Base-by-base conservation (phyloP, 2,329 filamentous ascomycete species). In the Aspergillus hortae region DNA sequence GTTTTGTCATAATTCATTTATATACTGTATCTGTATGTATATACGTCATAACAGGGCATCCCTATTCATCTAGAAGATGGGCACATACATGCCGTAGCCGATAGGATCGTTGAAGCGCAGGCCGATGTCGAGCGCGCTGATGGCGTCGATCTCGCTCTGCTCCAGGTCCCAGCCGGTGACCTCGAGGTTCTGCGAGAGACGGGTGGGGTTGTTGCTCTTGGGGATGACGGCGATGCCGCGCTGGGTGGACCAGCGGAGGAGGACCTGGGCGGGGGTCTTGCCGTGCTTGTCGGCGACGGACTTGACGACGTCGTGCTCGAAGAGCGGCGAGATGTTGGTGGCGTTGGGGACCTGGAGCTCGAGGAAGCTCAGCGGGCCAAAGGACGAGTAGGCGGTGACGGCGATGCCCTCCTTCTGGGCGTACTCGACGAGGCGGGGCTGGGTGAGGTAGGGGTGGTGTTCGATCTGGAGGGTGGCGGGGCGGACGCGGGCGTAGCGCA, bases 231-330 rank as follows among this genome's bases (percentile, higher is more conserved):
- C 88, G 51, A 94, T 77, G 30, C 84, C 85, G 46, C 88, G 81
- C 79, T 95, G 90, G 14, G 90, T 95, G 19, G 90, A 84, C 91
- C 91, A 96, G 63, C 90, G 83, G 60, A 96, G 80, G 55, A 95
- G 80, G 25, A 95, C 80, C 80, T 96, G 90, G 14, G 89, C 87
- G 6, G 89, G 80, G 7, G 85, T 84, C 78, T 88, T 90, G 69
- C 76, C 76, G 66, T 89, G 78, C 77, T 88, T 90, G 63, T 79
- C 71, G 15, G 89, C 86, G 56, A 92, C 80, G 46, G 63, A 68
- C 61, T 80, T 83, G 70, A 95, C 78, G 48, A 79, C 73, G 17
- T 81, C 73, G 70, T 90, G 81, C 67, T 91, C 80, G 68, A 95
- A 87, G 53, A 95, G 80, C 48, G 88, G 81, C 12, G 83, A 79